phyloP scores from a whole-genome alignment of 306 rosid genomes.

The Corylus americana region DNA sequence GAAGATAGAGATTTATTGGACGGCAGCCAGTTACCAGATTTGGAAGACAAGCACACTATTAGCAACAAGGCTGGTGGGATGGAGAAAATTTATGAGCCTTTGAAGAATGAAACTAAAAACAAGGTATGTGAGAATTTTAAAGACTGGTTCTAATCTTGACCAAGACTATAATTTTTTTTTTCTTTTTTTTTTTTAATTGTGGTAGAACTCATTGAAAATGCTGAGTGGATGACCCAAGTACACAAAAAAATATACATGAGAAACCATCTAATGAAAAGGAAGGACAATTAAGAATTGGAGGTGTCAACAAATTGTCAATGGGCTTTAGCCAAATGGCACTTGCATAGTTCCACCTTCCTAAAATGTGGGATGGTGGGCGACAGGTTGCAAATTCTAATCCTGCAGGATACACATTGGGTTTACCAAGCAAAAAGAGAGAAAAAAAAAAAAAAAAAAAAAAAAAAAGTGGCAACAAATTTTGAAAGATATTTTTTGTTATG shows the following conservation, averaged over 20 bases:
- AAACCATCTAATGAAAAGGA: not conserved
- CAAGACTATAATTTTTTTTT: not conserved
- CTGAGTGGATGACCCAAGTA: not conserved
- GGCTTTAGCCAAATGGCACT: no score
- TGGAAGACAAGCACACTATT: constrained; percentile 28
- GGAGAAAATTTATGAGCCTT: constrained; percentile 30
- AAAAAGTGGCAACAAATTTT: no score
- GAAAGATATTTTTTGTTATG: no score
- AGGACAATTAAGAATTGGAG: not conserved
- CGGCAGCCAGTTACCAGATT: constrained; percentile 33
- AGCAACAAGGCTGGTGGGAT: constrained; percentile 35
- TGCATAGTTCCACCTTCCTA: no score
- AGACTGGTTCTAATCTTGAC: constrained; percentile 21
- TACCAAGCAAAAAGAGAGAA: no score
- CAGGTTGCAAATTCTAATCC: no score
- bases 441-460: no score
- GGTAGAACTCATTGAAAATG: not conserved
- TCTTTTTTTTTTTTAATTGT: not conserved
- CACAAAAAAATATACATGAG: not conserved
- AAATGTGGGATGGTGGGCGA: no score
- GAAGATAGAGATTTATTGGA: constrained; percentile 38
- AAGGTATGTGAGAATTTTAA: constrained; percentile 29
- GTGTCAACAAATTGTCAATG: not conserved
- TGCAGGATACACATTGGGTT: no score
- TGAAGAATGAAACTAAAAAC: constrained; percentile 20